Evolutionary conservation across 75 land plant genomes (phyloP), one percentile per base, ranked within the genome.

Genomic region (Pinus taeda): DNA sequence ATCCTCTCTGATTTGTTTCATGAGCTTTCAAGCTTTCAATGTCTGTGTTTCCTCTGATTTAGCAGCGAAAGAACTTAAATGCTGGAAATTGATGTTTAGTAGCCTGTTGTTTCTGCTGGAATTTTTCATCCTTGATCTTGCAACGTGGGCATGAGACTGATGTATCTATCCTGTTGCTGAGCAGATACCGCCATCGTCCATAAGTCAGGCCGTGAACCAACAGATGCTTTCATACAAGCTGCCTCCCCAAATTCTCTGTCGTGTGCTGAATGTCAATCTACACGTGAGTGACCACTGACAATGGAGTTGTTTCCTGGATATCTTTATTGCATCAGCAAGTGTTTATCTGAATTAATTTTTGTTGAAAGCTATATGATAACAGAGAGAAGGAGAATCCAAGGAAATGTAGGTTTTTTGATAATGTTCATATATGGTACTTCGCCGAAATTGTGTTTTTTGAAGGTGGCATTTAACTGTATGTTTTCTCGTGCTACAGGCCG

Each of bases 191-290:
- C 57, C 78, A 57, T 59, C 42, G 29, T 49, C 58, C 30, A 75
- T 36, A 49, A 45, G 12, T 14, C 79, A 33, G 74, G 60, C 36
- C 74, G 57, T 76, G 75, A 20, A n/a, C 66, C 74, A 73, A 73
- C 77, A 74, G 37, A 79, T 83, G 63, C 78, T 66, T 33, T 24
- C 73, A 6, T 83, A 74, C 60, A 85, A 89, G 78, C 81, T 90
- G 33, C 87, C 90, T 33, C 85, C 97, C 4, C 92, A 94, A 33
- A 82, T 94, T 58, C 77, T 90, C 69, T 94, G 97, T 76, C 83
- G 91, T 6, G 97, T 94, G 20, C 73, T 82, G 30, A 88, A 94
- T 75, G 86, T 92, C 62, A 62, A 86, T 60, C 86, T 94, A 59
- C 88, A 80, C 79, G 97, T 91, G 66, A 75, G 87, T 75, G 15